Base-by-base conservation (phyloP, 2,329 filamentous ascomycete species). In the Ceratocystis alfenasii region DNA sequence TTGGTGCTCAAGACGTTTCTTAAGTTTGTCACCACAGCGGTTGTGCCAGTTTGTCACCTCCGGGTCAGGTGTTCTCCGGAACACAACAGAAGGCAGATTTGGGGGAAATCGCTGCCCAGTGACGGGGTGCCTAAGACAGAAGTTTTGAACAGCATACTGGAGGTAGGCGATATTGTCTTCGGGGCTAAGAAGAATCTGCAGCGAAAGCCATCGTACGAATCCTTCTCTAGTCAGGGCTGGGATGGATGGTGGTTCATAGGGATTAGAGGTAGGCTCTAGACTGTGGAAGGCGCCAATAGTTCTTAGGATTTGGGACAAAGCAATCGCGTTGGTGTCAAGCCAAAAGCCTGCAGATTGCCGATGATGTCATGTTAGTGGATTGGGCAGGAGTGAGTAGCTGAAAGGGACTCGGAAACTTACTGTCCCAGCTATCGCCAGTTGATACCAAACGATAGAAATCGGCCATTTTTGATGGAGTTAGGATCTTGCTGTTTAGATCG, bases 141-240 rank as follows among this genome's bases (percentile, higher is more conserved):
- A 96, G 69, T 88, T 80, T 68, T 82, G 81, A 2, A 95, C 88
- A 0, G 91, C 90, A 71, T 84, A 86, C 71, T 94, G 90, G 28
- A 99, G 75, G 71, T 91, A 93, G 0, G 85, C 84, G 0, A 91
- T 88, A 76, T 97, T 92, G 71, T 95, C 89, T 70, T 94, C 87
- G 0, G 94, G 94, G 1, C 87, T 89, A 1, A 97, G 82, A 45
- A 97, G 78, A 25, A 96, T 82, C 76, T 97, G 90, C 65, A 97
- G 88, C 0, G 89, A 90, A 77, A 96, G 88, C 93, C 93, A 99
- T 74, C 90, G 86, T 55, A 93, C 89, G 74, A 95, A 99, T 50
- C 94, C 94, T 72, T 85, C 83, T 0, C 82, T 80, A 45, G 93
- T 95, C 66, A 99, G 78, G 15, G 91, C 89, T 0, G 94, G 94